phyloP scores from a whole-genome alignment of 805 yeast species.

The Candida gorgasii region DNA sequence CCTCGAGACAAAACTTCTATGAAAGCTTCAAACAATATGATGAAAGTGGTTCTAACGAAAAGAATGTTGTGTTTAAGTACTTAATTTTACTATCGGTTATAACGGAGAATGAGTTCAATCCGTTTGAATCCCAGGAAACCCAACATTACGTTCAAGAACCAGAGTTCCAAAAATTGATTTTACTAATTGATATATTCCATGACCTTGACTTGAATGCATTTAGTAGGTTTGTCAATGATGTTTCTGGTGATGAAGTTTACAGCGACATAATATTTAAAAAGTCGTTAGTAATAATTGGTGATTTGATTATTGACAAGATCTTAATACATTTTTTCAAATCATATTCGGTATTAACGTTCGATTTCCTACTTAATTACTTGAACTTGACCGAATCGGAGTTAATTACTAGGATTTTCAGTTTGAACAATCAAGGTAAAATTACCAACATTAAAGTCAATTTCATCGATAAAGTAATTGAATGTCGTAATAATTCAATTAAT shows the following conservation, averaged over 20 bases:
- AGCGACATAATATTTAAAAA: conserved; percentile 30
- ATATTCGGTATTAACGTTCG: conserved; percentile 30
- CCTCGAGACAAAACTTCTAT: conserved; percentile 64
- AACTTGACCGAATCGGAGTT: conserved; percentile 22
- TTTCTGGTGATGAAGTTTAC: conserved; percentile 23
- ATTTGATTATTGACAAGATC: conserved; percentile 33
- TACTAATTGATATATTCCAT: conserved; percentile 32
- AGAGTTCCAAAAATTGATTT: conserved; percentile 30
- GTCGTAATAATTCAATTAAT: conserved; percentile 2
- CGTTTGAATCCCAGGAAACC: conserved; percentile 73
- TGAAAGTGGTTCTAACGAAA: conserved; percentile 46
- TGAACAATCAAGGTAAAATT: conserved; percentile 32
- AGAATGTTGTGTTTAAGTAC: conserved; percentile 59
- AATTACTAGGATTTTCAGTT: conserved; percentile 27
- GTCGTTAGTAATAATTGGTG: conserved; percentile 27
- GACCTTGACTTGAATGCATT: conserved; percentile 26
- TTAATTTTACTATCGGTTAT: conserved; percentile 62
- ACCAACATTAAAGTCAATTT: conserved; percentile 31
- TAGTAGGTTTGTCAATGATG: background rate
- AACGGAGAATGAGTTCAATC: conserved; percentile 65
- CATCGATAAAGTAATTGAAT: conserved; percentile 17
- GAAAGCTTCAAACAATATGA: conserved; percentile 46
- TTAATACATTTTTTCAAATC: conserved; percentile 31
- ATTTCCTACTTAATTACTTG: conserved; percentile 24
- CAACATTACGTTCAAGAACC: conserved; percentile 44